Conservation (phyloP, 768 basidiomycete species). For the Cubamyces lactineus region DNA sequence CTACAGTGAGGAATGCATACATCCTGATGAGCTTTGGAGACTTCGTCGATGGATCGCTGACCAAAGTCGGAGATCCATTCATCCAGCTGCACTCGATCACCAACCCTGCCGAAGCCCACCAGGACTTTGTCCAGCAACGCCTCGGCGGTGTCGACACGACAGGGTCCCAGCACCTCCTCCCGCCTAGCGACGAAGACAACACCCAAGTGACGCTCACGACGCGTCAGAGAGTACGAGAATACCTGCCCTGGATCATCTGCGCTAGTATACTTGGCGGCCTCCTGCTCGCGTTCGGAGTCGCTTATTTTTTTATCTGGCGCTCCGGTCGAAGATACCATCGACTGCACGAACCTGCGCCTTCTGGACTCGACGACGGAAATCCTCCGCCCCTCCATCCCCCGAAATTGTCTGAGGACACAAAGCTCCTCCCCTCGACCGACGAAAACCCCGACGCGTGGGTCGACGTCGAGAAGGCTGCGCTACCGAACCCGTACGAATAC, state of each 20-base stretch:
- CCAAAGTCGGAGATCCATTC: slow-evolving; percentile 34
- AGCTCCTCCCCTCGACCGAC: background rate
- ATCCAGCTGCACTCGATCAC: slow-evolving; percentile 38
- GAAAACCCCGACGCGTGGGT: background rate
- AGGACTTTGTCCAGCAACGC: slow-evolving; percentile 37
- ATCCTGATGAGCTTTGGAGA: slow-evolving; percentile 40
- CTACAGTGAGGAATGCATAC: slow-evolving; percentile 41
- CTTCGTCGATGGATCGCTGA: slow-evolving; percentile 34
- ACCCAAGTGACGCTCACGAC: slow-evolving; percentile 16
- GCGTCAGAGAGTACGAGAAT: slow-evolving; percentile 26
- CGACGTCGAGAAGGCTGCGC: background rate
- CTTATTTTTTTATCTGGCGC: slow-evolving; percentile 25
- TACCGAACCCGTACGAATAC: slow-evolving; percentile 4
- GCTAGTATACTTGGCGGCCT: slow-evolving; percentile 29
- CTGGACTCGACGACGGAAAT: slow-evolving; percentile 26
- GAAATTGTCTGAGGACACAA: background rate
- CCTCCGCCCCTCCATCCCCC: background rate
- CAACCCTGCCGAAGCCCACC: slow-evolving; percentile 32
- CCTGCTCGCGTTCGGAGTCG: slow-evolving; percentile 25
- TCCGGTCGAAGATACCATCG: slow-evolving; percentile 27
- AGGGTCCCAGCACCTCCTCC: slow-evolving; percentile 29
- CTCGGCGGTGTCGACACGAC: slow-evolving; percentile 37
- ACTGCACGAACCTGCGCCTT: slow-evolving; percentile 33
- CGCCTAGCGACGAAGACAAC: slow-evolving; percentile 25
- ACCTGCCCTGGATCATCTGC: slow-evolving; percentile 34